Percentiles rank a stretch among this genome's conserved stretches.
These are phyloP conservation scores for Lanmaoa pseudosensibilis DNA, from an alignment of 768 basidiomycete species.

Conservation along the genomic window DNA sequence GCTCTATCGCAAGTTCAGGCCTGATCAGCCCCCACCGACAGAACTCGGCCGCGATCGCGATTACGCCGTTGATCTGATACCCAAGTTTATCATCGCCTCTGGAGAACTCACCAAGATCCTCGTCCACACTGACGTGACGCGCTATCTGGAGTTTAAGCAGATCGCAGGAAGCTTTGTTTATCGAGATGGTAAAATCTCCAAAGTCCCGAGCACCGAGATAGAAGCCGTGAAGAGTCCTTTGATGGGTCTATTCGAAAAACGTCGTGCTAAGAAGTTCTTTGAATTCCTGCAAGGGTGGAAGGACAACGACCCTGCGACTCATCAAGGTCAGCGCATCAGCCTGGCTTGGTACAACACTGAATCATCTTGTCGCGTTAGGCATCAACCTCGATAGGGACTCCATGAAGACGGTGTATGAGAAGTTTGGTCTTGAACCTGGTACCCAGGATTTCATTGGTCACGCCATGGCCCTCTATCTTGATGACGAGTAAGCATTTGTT, in stretches of 20 bases:
- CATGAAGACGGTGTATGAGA: slow-evolving; percentile 95
- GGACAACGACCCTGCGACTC: slow-evolving; percentile 93
- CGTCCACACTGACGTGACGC: slow-evolving; percentile 97
- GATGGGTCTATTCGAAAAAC: slow-evolving; percentile 99
- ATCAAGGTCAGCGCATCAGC: slow-evolving; percentile 69
- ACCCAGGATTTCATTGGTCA: slow-evolving; percentile 99
- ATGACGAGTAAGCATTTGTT: slow-evolving; percentile 77
- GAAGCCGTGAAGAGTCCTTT: slow-evolving; percentile 93
- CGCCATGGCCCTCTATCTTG: slow-evolving; percentile 97
- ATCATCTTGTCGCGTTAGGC: slow-evolving; percentile 44
- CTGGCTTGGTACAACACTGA: background rate
- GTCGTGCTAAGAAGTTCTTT: slow-evolving; percentile 98
- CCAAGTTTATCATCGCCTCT: slow-evolving; percentile 98
- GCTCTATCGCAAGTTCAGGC: slow-evolving; percentile 96
- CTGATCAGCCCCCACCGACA: slow-evolving; percentile 68
- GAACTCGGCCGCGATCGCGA: slow-evolving; percentile 96
- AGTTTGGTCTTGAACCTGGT: slow-evolving; percentile 94
- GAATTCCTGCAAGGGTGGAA: slow-evolving; percentile 94
- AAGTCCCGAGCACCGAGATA: slow-evolving; percentile 96
- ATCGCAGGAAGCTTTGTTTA: slow-evolving; percentile 98
- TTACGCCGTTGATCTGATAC: slow-evolving; percentile 96
- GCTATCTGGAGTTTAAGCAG: slow-evolving; percentile 99
- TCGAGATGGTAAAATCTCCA: slow-evolving; percentile 93
- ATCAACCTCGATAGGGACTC: slow-evolving; percentile 85
- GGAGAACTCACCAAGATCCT: slow-evolving; percentile 98